These are phyloP conservation scores for Nelumbo lutea DNA, from an alignment of 164 flowering plant genomes.

Conservation along the genomic window DNA sequence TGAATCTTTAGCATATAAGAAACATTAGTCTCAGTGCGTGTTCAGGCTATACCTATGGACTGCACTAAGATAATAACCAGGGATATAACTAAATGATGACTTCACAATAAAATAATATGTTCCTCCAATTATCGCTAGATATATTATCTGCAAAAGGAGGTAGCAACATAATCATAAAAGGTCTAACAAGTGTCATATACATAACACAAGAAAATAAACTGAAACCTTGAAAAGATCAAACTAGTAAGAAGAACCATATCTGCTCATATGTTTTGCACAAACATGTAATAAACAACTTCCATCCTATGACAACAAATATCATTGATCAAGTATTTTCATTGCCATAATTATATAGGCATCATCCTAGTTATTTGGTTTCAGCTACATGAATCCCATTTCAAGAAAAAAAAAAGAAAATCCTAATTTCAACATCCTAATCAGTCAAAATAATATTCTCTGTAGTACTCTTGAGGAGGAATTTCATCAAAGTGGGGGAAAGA, in stretches of 20 bases:
- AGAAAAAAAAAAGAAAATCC: too few relatives aligned
- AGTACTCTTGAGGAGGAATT: neutral
- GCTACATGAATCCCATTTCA: too few relatives aligned
- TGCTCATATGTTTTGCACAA: neutral
- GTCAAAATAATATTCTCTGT: neutral
- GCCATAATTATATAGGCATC: neutral
- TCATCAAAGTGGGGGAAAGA: neutral
- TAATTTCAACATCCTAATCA: neutral
- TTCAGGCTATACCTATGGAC: slow-evolving; percentile 60
- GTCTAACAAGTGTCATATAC: neutral
- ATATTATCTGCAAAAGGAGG: slow-evolving; percentile 47
- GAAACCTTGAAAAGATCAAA: neutral
- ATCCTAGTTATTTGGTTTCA: neutral
- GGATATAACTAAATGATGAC: slow-evolving; percentile 71
- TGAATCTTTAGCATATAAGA: neutral
- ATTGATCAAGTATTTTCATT: neutral
- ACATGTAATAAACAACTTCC: neutral
- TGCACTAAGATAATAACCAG: slow-evolving; percentile 75
- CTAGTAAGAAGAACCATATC: neutral
- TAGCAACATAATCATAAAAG: neutral
- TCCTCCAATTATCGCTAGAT: slow-evolving; percentile 66
- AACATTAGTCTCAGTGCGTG: neutral
- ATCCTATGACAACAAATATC: neutral
- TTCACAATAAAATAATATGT: slow-evolving; percentile 52
- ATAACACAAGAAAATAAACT: neutral